Conservation (phyloP, 352 stramenopile species). For the Pythium dissimile region DNA sequence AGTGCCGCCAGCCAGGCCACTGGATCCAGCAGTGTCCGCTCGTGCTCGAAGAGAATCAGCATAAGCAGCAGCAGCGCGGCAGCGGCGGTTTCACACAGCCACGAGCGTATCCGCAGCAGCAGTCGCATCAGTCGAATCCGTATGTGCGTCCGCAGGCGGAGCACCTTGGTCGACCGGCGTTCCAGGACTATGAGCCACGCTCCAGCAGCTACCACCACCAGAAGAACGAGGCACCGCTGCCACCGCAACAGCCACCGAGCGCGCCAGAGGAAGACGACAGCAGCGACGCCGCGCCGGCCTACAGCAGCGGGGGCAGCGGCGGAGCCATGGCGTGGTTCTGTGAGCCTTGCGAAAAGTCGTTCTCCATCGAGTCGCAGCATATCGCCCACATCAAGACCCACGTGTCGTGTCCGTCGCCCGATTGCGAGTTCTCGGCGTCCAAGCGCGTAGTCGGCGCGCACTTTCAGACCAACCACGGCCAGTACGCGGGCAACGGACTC, state of each 20-base stretch:
- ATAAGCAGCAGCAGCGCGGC: constrained; percentile 20
- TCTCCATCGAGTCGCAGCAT: constrained; percentile 64
- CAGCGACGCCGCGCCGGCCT: constrained; percentile 1
- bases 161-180: constrained; percentile 3
- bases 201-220: constrained; percentile 7
- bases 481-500: constrained; percentile 61
- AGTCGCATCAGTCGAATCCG: constrained; percentile 15
- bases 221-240: not conserved
- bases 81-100: not conserved
- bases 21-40: constrained; percentile 78
- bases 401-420: constrained; percentile 45
- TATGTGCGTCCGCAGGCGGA: constrained; percentile 8
- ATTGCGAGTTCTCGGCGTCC: constrained; percentile 67
- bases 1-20: constrained; percentile 69
- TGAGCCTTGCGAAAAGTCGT: constrained; percentile 70
- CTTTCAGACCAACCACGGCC: constrained; percentile 63
- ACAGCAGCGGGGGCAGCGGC: no score
- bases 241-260: not conserved
- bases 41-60: constrained; percentile 17
- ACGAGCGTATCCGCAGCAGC: not conserved
- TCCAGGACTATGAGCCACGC: constrained; percentile 20
- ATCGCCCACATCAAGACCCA: constrained; percentile 71
- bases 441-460: constrained; percentile 77
- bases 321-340: constrained; percentile 40
- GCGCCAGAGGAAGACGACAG: not conserved